Evolutionary conservation across 2,329 filamentous ascomycete species (phyloP), one percentile per base, ranked within the genome.

Genomic region (Tolypocladium album): DNA sequence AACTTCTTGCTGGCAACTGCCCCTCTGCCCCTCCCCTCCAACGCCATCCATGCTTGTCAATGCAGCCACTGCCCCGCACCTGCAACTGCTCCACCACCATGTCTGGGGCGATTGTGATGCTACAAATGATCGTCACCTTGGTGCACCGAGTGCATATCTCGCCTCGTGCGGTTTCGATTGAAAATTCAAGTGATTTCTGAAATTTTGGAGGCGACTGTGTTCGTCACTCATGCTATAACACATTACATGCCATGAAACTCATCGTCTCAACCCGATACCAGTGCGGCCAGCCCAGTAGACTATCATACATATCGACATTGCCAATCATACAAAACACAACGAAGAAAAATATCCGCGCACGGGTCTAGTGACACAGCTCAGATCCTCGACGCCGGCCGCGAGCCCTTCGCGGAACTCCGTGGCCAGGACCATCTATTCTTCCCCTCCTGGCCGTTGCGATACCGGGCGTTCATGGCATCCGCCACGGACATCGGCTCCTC

Each of bases 401-500:
- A 55, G 1, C 65, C 63, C 58, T 67, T 72, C 39, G 59, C 62
- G 1, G 67, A 61, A 55, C 58, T 60, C 40, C 59, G 67, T 20
- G 63, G 17, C 68, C 65, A 69, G n/a, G 66, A 56, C 67, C 66
- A 70, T 55, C 63, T 65, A 42, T 59, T 67, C 60, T 69, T 69
- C 4, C 56, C 59, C 15, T 67, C 63, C 22, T 68, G 66, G 1
- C 58, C 61, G 31, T 63, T 57, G 22, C 64, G 62, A 40, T 65
- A 61, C 22, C 62, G 67, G 43, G 61, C 47, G 22, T 58, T 61
- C 60, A 76, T 63, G 2, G 73, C 70, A 53, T 76, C 74, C 1
- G 71, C 66, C 7, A 77, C 69, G 0, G 68, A 72, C 50, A 74
- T 68, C 4, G 72, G 70, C 61, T 73, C 72, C 3, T 71, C 69